Evolutionary conservation across 495 filamentous ascomycete species (phyloP).

Genomic region (Trichocladium uniseriatum): DNA sequence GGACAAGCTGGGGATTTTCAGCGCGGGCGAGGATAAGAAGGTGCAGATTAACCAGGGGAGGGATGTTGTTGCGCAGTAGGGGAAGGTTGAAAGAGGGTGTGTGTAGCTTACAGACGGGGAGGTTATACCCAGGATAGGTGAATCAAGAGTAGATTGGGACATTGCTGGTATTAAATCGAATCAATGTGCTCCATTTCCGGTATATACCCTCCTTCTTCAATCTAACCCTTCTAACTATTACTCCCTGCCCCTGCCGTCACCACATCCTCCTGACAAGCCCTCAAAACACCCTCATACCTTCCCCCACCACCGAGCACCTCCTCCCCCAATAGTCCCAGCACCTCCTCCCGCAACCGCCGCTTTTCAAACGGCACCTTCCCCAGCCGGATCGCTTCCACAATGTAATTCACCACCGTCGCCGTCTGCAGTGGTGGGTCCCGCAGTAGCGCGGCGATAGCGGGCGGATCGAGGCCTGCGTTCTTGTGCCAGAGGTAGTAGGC

Average conservation of each 20-base stretch:
- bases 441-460: constrained; percentile 40
- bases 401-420: constrained; percentile 43
- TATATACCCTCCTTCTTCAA: not conserved
- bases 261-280: not conserved
- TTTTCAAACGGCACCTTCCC: constrained; percentile 36
- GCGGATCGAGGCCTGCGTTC: constrained; percentile 33
- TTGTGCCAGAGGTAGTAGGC: constrained; percentile 55
- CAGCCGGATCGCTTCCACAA: constrained; percentile 32
- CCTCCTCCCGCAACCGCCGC: constrained; percentile 24
- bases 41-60: constrained; percentile 77
- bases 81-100: not conserved
- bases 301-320: not conserved
- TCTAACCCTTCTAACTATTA: not conserved
- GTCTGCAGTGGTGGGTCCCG: constrained; percentile 47
- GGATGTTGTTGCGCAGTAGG: constrained; percentile 21
- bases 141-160: not conserved
- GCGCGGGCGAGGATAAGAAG: constrained; percentile 81
- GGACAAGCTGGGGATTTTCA: constrained; percentile 85
- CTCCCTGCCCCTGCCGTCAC: not conserved
- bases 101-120: not conserved
- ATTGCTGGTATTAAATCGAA: too few relatives aligned
- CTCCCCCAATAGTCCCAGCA: constrained; percentile 16
- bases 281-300: not conserved
- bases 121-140: constrained; percentile 8
- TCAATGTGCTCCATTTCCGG: too few relatives aligned